phyloP scores from a whole-genome alignment of 148 eudicot genomes.

The Vaccinium myrtillus region DNA sequence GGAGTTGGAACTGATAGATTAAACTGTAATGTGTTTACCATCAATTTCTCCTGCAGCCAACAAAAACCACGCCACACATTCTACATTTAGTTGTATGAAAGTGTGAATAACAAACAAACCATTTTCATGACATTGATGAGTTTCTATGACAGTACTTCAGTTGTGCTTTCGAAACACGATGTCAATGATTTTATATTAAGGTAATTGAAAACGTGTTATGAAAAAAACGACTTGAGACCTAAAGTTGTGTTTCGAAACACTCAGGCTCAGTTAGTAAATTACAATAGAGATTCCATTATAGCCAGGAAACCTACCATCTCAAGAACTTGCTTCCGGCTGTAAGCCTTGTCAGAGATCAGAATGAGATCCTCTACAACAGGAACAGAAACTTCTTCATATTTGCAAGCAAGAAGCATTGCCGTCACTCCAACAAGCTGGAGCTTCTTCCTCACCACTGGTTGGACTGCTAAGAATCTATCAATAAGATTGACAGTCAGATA shows the following conservation, averaged over 20 bases:
- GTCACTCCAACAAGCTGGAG: conserved; percentile 86
- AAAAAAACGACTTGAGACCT: background rate
- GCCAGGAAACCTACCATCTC: conserved; percentile 52
- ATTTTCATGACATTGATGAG: background rate
- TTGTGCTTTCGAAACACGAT: background rate
- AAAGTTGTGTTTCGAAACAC: background rate
- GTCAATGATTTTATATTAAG: background rate
- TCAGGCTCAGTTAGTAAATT: background rate
- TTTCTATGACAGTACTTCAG: background rate
- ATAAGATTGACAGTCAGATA: conserved; percentile 76
- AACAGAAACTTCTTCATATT: conserved; percentile 83
- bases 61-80: background rate
- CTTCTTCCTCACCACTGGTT: conserved; percentile 63
- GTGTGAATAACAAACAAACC: background rate
- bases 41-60: conserved; percentile 57
- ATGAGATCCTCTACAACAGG: conserved; percentile 76
- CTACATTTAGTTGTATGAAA: background rate
- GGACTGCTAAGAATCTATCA: conserved; percentile 68
- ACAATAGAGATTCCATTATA: background rate
- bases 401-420: conserved; percentile 88
- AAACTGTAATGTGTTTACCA: conserved; percentile 67
- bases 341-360: conserved; percentile 76
- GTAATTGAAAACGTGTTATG: background rate
- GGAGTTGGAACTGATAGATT: conserved; percentile 80
- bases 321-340: conserved; percentile 65